A percentile compares a stretch with the other conserved stretches of the same genome.
Evolutionary conservation across 2,329 filamentous ascomycete genomes (phyloP).

Genomic region (Saccharata proteae): DNA sequence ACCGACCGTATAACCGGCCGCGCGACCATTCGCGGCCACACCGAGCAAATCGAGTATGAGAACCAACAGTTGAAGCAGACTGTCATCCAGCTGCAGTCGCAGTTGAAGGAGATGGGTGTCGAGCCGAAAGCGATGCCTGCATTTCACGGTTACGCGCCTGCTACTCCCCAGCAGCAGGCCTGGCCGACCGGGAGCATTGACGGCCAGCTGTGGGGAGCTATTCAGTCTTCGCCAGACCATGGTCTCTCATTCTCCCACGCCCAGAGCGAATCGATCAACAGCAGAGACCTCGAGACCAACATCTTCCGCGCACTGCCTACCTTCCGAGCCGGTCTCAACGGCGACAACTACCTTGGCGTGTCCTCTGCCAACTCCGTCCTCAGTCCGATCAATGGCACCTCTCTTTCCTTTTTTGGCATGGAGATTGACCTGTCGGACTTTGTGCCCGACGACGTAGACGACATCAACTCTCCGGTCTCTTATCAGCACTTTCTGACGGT

Average conservation of each 20-base stretch:
- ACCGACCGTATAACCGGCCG: constrained; percentile 79
- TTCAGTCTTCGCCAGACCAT: constrained; percentile 14
- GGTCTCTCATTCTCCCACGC: constrained; percentile 11
- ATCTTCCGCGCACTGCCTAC: constrained; percentile 26
- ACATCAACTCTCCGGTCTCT: constrained; percentile 47
- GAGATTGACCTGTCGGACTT: constrained; percentile 69
- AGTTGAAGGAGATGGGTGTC: constrained; percentile 49
- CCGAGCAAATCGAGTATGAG: constrained; percentile 64
- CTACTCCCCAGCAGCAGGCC: constrained; percentile 12
- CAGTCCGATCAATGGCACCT: constrained; percentile 63
- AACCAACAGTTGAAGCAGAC: constrained; percentile 54
- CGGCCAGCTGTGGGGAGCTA: constrained; percentile 13
- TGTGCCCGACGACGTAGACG: constrained; percentile 53
- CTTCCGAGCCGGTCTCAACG: constrained; percentile 35
- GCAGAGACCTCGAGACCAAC: constrained; percentile 12
- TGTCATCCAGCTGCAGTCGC: constrained; percentile 55
- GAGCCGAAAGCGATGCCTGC: constrained; percentile 41
- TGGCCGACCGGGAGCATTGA: constrained; percentile 11
- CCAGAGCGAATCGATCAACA: constrained; percentile 7
- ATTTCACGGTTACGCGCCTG: constrained; percentile 22
- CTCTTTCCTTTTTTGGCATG: constrained; percentile 65
- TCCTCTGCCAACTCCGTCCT: constrained; percentile 51
- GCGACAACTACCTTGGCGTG: constrained; percentile 56
- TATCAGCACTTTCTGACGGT: constrained; percentile 58
- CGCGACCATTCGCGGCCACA: constrained; percentile 65